Conservation (phyloP, 768 basidiomycete species). For the Macrocybe gigantea region DNA sequence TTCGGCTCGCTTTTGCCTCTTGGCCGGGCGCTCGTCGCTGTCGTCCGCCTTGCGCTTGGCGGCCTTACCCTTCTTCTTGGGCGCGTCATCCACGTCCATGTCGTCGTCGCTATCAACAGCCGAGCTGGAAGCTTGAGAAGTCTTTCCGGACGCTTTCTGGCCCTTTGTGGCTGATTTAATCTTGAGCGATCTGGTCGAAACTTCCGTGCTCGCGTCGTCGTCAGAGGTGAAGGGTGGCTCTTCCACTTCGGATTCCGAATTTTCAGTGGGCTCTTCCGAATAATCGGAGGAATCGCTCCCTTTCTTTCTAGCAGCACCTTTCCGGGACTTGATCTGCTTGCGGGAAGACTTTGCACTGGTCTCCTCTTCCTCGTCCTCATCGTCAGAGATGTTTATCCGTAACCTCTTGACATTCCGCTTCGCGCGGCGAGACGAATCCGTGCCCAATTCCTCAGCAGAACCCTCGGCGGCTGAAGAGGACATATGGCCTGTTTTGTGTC, state of each 20-base stretch:
- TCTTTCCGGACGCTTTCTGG: slow-evolving; percentile 14
- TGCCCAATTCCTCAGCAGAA: slow-evolving; percentile 31
- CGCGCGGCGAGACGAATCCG: slow-evolving; percentile 29
- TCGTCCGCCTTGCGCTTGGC: slow-evolving; percentile 31
- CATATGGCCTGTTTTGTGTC: too few relatives aligned
- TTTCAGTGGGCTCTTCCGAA: slow-evolving; percentile 30
- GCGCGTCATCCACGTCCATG: slow-evolving; percentile 56
- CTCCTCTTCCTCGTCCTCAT: slow-evolving; percentile 35
- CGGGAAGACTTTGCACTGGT: slow-evolving; percentile 13
- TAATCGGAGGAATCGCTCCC: slow-evolving; percentile 34
- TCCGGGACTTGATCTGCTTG: slow-evolving; percentile 18
- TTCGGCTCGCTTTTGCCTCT: slow-evolving; percentile 59
- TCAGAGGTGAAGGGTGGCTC: slow-evolving; percentile 24
- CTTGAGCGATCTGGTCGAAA: slow-evolving; percentile 8
- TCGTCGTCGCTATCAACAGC: slow-evolving; percentile 22
- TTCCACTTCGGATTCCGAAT: slow-evolving; percentile 26
- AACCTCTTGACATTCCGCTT: slow-evolving; percentile 32
- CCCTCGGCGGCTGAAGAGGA: slow-evolving; percentile 27
- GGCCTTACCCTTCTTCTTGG: slow-evolving; percentile 28
- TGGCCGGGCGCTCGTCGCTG: slow-evolving; percentile 34
- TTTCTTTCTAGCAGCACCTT: slow-evolving; percentile 10
- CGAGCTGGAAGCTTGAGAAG: slow-evolving; percentile 16
- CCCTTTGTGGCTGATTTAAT: slow-evolving; percentile 4
- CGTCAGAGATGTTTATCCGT: slow-evolving; percentile 46
- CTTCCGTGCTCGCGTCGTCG: slow-evolving; percentile 23